phyloP scores from a whole-genome alignment of 768 basidiomycete species.

The Suillus plorans region DNA sequence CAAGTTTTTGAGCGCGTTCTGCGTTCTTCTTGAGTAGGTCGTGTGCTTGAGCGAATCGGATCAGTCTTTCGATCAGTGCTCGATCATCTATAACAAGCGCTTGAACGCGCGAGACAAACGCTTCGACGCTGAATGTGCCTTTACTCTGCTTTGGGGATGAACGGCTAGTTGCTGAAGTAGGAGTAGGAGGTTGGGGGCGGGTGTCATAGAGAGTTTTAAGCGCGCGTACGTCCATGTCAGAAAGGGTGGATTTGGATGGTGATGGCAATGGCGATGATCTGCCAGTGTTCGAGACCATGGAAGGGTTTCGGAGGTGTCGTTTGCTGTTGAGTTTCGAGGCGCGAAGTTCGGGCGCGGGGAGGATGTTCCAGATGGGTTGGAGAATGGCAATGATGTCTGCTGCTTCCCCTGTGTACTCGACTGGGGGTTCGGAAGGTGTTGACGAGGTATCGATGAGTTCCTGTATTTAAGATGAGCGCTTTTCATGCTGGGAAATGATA shows the following conservation, averaged over 20 bases:
- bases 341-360: slow-evolving; percentile 85
- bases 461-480: slow-evolving; percentile 17
- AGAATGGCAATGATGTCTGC: slow-evolving; percentile 61
- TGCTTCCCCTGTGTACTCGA: slow-evolving; percentile 42
- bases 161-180: slow-evolving; percentile 2
- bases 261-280: slow-evolving; percentile 15
- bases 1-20: slow-evolving; percentile 87
- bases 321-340: slow-evolving; percentile 56
- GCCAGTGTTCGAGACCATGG: slow-evolving; percentile 39
- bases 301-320: slow-evolving; percentile 48
- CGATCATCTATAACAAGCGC: slow-evolving; percentile 83
- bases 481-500: background rate
- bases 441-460: slow-evolving; percentile 21
- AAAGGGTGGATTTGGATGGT: slow-evolving; percentile 34
- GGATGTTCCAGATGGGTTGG: slow-evolving; percentile 72
- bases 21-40: slow-evolving; percentile 92
- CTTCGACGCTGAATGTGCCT: slow-evolving; percentile 63
- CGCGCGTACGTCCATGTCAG: slow-evolving; percentile 83
- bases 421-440: slow-evolving; percentile 24
- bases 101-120: slow-evolving; percentile 75
- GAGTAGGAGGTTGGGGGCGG: slow-evolving; percentile 21
- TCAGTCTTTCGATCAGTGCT: slow-evolving; percentile 76
- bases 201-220: slow-evolving; percentile 77
- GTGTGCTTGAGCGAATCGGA: slow-evolving; percentile 86
- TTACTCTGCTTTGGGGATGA: slow-evolving; percentile 17